A percentile compares a stretch with the other conserved stretches of the same genome.
These are phyloP conservation scores for Stentor coeruleus DNA, from an alignment of 73 alveolate species.

Conservation along the genomic window DNA sequence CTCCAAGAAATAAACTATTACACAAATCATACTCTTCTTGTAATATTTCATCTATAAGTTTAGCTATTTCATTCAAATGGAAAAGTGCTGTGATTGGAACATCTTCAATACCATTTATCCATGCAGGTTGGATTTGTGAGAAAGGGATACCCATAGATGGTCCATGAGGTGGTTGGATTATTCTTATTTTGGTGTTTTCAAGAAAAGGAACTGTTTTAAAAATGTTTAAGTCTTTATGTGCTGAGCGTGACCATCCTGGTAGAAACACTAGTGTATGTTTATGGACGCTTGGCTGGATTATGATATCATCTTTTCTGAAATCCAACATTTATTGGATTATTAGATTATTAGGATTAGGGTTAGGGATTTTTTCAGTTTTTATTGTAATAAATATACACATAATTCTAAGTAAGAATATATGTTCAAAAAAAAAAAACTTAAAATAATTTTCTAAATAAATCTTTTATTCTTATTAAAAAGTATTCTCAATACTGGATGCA, in stretches of 20 bases:
- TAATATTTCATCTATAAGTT: constrained; percentile 6
- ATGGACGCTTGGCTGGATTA: constrained; percentile 9
- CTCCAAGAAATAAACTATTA: constrained; percentile 23
- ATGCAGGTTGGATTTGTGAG: neutral
- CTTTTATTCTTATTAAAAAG: no score
- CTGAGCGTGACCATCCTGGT: constrained; percentile 19
- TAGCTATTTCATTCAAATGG: neutral
- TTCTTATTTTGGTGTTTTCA: neutral
- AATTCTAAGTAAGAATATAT: no score
- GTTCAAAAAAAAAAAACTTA: no score
- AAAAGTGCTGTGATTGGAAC: neutral
- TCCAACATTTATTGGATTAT: no score
- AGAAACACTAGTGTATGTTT: neutral
- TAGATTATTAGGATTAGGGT: no score
- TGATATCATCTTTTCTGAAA: constrained; percentile 17
- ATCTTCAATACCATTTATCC: neutral
- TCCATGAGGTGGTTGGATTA: neutral
- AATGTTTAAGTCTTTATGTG: neutral
- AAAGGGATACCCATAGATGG: neutral
- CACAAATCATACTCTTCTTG: constrained; percentile 17
- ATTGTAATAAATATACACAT: no score
- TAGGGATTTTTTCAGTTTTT: no score
- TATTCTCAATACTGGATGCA: neutral
- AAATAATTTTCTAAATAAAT: no score
- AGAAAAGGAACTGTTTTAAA: constrained; percentile 12